Evolutionary conservation across 345 rosid genomes (phyloP).

Genomic region (Salix brachista): DNA sequence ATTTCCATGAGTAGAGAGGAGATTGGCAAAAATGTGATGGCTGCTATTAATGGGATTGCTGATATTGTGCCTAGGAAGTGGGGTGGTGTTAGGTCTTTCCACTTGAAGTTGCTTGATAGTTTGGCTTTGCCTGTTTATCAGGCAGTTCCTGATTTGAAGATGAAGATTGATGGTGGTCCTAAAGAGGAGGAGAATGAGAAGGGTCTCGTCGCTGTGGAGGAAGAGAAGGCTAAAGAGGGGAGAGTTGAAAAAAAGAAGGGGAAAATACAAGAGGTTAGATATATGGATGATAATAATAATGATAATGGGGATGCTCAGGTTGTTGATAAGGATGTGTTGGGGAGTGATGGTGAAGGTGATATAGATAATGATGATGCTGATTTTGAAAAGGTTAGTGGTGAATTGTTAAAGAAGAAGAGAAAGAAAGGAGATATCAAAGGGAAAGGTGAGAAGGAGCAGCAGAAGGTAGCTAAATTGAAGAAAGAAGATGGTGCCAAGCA

Average conservation of each 20-base stretch:
- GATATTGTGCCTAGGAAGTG: constrained; percentile 65
- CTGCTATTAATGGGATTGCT: constrained; percentile 51
- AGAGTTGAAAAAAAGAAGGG: constrained; percentile 52
- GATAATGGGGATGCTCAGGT: constrained; percentile 28
- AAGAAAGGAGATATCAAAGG: constrained; percentile 20
- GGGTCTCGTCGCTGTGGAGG: neutral
- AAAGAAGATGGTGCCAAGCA: constrained; percentile 2
- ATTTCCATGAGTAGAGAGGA: constrained; percentile 44
- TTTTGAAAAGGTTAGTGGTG: constrained; percentile 16
- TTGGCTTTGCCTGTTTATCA: constrained; percentile 72
- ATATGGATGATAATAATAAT: constrained; percentile 58
- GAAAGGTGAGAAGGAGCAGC: constrained; percentile 15
- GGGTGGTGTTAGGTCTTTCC: constrained; percentile 66
- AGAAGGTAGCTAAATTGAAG: constrained; percentile 5
- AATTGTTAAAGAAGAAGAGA: constrained; percentile 20
- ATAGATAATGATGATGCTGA: constrained; percentile 2
- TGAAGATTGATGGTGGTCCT: constrained; percentile 45
- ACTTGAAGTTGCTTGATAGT: constrained; percentile 64
- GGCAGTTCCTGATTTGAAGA: constrained; percentile 60
- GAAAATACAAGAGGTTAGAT: constrained; percentile 68
- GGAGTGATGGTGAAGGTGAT: constrained; percentile 28
- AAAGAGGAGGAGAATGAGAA: constrained; percentile 7
- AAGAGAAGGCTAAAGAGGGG: constrained; percentile 11
- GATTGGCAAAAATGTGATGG: constrained; percentile 52
- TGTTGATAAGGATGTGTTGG: constrained; percentile 12